Evolutionary conservation across 2,329 filamentous ascomycete species (phyloP), one percentile per base, ranked within the genome.

Genomic region (Alternaria infectoria): DNA sequence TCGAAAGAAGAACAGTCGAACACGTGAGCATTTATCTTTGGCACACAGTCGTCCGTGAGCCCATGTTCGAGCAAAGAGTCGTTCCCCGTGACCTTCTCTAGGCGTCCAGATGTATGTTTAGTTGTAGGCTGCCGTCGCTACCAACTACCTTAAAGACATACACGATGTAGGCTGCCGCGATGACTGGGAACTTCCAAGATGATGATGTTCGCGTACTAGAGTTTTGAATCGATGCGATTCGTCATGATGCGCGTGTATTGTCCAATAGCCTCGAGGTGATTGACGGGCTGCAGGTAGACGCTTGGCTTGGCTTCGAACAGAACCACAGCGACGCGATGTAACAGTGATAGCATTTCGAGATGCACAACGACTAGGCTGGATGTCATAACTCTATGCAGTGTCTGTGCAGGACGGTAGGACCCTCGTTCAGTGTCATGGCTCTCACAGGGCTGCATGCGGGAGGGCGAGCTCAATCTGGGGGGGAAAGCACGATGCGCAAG

Each of bases 401-500:
- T 49, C 49, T 58, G 58, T 64, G 57, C 57, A 61, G 47, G 23
- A 52, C 32, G 28, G 56, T 49, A 45, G 50, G 51, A 47, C 46
- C 21, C 43, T 49, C 32, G 19, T 32, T 32, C 54, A 23, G 51
- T 36, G 36, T 50, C 49, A 57, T 62, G 36, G 61, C 54, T 64
- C 50, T 61, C 55, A 61, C 68, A 69, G 68, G 62, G 63, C 57
- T 66, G 60, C 57, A 65, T 49, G 65, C 61, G 65, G 64, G 68
- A 67, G 62, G 64, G 57, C 62, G 62, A 63, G 64, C 61, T 43
- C 46, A 61, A 59, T 59, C 63, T 67, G 68, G 69, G 68, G 65
- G 54, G 60, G 45, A 67, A 71, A 62, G 69, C 69, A 70, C 65
- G 63, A 61, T 55, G 60, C 69, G 32, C 60, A 72, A 72, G 69